Evolutionary conservation across 2,329 filamentous ascomycete species (phyloP), one percentile per base, ranked within the genome.

Genomic region (Alternaria brassicicola): DNA sequence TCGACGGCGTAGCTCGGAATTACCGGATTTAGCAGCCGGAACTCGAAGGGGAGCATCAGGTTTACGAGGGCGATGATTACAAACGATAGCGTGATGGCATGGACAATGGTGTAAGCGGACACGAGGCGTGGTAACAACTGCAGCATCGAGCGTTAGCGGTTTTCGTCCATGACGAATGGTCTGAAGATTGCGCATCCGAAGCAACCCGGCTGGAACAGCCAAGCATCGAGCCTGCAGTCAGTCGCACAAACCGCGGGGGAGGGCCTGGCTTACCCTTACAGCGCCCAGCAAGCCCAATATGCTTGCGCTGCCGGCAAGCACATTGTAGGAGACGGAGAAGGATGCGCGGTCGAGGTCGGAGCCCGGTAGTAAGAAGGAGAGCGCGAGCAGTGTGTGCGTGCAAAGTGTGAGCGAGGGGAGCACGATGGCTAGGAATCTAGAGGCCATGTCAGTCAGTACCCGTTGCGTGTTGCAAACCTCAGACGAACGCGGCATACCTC

Each of bases 201-300:
- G 19, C 19, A 21, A 12, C 17, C 43, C 43, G 30, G 19, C 12
- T 23, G 19, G 19, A 35, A 30, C 28, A 45, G 6, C 42, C 42
- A 30, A 15, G 42, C n/a, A 17, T 1, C 4, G n/a, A 23, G 36
- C 19, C 19, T 23, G 36, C 12, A 9, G 15, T 3, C 10, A 19
- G 50, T 35, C 23, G 43, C 47, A 45, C 36, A 26, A 36, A 36
- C 23, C 19, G 42, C 47, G 39, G 46, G 35, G 43, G 28, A 52
- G 21, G 12, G 30, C 31, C 31, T 49, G 41, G 68, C 75, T 60
- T 75, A 82, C 81, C 67, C 74, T 73, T n/a, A 80, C 39, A 30
- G 78, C 79, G 42, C 80, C 80, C n/a, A 80, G 52, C 25, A 82
- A 57, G 5, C 80, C 80, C 43, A 80, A 66, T 9, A 78, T 61